Evolutionary conservation across 805 yeast species (phyloP).

Genomic region (Groenewaldozyma salmanticensis): DNA sequence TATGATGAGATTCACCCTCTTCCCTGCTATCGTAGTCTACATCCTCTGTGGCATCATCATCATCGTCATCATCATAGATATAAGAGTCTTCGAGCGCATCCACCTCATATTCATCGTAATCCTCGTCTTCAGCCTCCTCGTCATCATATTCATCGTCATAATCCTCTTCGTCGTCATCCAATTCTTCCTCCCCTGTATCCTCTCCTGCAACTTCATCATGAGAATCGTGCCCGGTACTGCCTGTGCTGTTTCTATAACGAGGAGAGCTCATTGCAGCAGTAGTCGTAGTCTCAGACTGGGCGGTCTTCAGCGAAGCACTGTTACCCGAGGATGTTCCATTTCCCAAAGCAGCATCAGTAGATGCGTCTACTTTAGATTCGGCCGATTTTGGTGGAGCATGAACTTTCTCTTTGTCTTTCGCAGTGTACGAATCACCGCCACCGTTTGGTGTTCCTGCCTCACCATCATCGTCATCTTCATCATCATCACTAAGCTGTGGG

Average conservation of each 20-base stretch:
- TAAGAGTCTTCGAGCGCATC: constrained; percentile 12
- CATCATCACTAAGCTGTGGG: constrained; percentile 33
- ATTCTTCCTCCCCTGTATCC: constrained; percentile 22
- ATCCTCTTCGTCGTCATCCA: constrained; percentile 19
- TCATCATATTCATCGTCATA: constrained; percentile 13
- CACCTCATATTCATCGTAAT: constrained; percentile 12
- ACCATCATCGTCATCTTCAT: constrained; percentile 16
- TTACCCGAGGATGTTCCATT: background rate
- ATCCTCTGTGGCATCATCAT: constrained; percentile 10
- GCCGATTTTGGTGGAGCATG: background rate
- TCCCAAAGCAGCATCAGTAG: background rate
- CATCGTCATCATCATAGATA: constrained; percentile 10
- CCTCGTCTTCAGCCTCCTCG: constrained; percentile 13
- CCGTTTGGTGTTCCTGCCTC: background rate
- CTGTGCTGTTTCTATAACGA: background rate
- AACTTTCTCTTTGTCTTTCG: constrained; percentile 22
- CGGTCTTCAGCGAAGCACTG: background rate
- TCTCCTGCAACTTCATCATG: constrained; percentile 25
- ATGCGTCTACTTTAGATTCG: background rate
- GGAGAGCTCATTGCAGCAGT: background rate
- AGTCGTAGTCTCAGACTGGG: background rate
- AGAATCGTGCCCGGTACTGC: constrained; percentile 19
- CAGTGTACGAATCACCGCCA: background rate
- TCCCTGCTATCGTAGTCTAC: too few relatives aligned
- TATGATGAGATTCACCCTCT: constrained; percentile 2